Evolutionary conservation across 176 grass and related monocot genomes (phyloP), one percentile per base, ranked within the genome.

Genomic region (Musa schizocarpa): DNA sequence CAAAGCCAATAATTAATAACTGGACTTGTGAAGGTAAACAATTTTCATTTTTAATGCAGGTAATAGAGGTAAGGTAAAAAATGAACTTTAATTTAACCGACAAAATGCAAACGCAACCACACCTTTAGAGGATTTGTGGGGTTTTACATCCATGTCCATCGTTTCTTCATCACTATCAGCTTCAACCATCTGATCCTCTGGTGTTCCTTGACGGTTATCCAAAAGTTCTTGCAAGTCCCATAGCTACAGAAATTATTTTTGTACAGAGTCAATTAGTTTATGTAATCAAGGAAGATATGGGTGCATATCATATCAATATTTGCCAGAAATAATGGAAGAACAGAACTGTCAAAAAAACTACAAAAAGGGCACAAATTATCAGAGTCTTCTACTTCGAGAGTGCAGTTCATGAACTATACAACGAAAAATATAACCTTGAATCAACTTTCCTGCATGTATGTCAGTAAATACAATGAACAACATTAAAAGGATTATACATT

Each of bases 201-300:
- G 56, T 50, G 71, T 76, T 70, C 61, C 34, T 49, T 77, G 88
- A 48, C 73, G 79, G 58, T 77, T 78, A 65, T 63, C 87, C 78
- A 99, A 58, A 53, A 94, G 86, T 65, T 99, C 95, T 85, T 94
- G 75, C 77, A 98, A 82, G 79, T 93, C 82, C 95, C 95, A 98
- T 2, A 98, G 76, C 88, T 97, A 83, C 53, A 81, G 9, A 70
- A 73, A 73, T 56, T 50, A 61, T 9, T 70, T 19, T 21, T 59
- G 20, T n/a, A 73, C n/a, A 20, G 19, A 21, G 34, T 22, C 56
- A 52, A 9, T 73, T 25, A 64, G 19, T 64, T 43, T 58, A 68
- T 67, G 73, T 56, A 78, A 26, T 3, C 11, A 50, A 8, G 20
- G 8, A 49, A 69, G 2, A 50, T 69, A 69, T 29, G 49, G 19